A percentile compares a stretch with the other conserved stretches of the same genome.
These are phyloP conservation scores for Gentiana straminea DNA, from an alignment of 257 asterid species.

Conservation along the genomic window DNA sequence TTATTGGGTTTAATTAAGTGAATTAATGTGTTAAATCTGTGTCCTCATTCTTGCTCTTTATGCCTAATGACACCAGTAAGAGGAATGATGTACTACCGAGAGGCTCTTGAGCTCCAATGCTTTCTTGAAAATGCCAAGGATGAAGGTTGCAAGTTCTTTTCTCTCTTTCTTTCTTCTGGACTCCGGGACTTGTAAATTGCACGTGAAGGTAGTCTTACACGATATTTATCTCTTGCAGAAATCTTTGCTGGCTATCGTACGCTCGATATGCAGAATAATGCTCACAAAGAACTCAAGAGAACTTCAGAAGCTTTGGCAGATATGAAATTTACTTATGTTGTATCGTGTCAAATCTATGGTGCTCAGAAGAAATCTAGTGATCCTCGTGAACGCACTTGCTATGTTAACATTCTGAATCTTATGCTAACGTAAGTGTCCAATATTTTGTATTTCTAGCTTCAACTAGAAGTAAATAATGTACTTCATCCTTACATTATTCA, in stretches of 20 bases:
- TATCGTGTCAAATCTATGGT: conserved; percentile 94
- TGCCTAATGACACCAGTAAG: conserved; percentile 41
- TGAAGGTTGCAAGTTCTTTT: conserved; percentile 44
- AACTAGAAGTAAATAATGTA: conserved; percentile 5
- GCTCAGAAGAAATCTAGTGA: conserved; percentile 86
- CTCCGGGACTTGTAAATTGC: not conserved
- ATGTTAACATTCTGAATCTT: conserved; percentile 77
- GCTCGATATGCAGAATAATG: conserved; percentile 36
- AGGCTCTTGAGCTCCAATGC: conserved; percentile 89
- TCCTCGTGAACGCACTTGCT: conserved; percentile 59
- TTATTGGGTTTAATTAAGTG: not conserved
- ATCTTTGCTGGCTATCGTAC: conserved; percentile 81
- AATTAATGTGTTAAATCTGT: too few species aligned
- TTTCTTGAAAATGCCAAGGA: conserved; percentile 86
- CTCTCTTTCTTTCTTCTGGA: not conserved
- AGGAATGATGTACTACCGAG: conserved; percentile 98
- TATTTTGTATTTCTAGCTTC: conserved; percentile 7
- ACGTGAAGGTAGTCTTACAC: conserved; percentile 5
- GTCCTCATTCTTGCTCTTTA: conserved; percentile 6
- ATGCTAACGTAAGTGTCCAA: conserved; percentile 67
- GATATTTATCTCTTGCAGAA: conserved; percentile 34
- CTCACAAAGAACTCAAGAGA: conserved; percentile 50
- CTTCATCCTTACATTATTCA: conserved; percentile 3
- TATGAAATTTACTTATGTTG: conserved; percentile 92
- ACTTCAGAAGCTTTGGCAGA: conserved; percentile 87